Percentiles rank a stretch among this genome's conserved stretches.
Conservation (phyloP, 306 rosid species). For the Quillaja saponaria region DNA sequence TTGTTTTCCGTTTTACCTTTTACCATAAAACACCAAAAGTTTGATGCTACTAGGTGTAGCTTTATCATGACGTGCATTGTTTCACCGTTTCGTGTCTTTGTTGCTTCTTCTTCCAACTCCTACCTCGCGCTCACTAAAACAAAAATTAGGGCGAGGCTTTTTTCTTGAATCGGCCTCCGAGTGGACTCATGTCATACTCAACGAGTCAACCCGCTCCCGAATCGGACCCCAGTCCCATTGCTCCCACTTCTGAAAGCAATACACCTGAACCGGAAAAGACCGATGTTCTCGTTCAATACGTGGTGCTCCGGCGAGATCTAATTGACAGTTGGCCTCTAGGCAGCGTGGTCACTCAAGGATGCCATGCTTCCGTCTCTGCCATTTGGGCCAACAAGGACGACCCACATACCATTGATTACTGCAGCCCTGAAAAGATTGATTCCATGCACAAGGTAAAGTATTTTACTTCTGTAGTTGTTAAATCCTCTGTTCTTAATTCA, state of each 20-base stretch:
- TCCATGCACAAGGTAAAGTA: constrained; percentile 73
- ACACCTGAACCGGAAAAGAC: constrained; percentile 31
- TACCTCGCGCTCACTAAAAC: constrained; percentile 7
- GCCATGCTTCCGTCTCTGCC: constrained; percentile 88
- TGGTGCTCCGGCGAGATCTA: constrained; percentile 92
- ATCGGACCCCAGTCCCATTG: constrained; percentile 14
- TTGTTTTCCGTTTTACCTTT: too few species aligned
- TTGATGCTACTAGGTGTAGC: constrained; percentile 4
- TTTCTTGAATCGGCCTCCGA: constrained; percentile 26
- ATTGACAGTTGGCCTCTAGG: constrained; percentile 87
- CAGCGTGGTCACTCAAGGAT: constrained; percentile 81
- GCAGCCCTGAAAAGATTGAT: constrained; percentile 71
- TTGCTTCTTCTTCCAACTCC: constrained; percentile 25
- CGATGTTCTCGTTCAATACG: constrained; percentile 72
- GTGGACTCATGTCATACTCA: constrained; percentile 41
- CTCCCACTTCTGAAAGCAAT: constrained; percentile 21
- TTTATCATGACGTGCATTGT: constrained; percentile 44
- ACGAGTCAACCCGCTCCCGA: constrained; percentile 59
- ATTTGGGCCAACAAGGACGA: constrained; percentile 73
- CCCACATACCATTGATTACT: constrained; percentile 57
- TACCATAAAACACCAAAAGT: neutral
- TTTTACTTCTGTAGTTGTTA: neutral
- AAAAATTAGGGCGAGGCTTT: constrained; percentile 20
- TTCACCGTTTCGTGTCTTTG: constrained; percentile 37
- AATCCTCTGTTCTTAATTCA: too few species aligned